phyloP scores from a whole-genome alignment of 768 basidiomycete genomes.

The Holtermannia corniformis region DNA sequence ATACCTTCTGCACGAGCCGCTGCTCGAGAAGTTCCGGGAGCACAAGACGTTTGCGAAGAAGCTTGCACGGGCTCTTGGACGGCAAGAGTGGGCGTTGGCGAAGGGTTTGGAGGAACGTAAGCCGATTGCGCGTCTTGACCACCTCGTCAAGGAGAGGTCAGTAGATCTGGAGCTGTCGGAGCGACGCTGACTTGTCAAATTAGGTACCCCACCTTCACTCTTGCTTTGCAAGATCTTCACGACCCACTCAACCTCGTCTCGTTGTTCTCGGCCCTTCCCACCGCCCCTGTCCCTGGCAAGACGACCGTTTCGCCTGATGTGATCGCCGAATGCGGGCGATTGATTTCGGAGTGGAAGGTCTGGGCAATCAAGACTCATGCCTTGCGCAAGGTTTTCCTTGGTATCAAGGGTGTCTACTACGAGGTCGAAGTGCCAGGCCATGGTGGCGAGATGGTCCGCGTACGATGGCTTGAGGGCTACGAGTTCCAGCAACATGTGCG shows the following conservation, averaged over 20 bases:
- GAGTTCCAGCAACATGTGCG: slow-evolving; percentile 89
- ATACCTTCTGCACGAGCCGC: slow-evolving; percentile 92
- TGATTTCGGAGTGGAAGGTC: slow-evolving; percentile 77
- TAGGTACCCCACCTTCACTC: slow-evolving; percentile 94
- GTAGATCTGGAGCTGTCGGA: slow-evolving; percentile 17
- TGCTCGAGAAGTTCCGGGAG: slow-evolving; percentile 82
- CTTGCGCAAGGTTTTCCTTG: slow-evolving; percentile 83
- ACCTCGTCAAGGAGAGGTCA: slow-evolving; percentile 94
- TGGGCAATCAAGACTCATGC: slow-evolving; percentile 81
- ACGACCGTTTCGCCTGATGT: slow-evolving; percentile 59
- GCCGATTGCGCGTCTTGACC: slow-evolving; percentile 83
- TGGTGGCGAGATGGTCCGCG: slow-evolving; percentile 69
- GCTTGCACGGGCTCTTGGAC: slow-evolving; percentile 78
- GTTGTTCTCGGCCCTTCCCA: slow-evolving; percentile 83
- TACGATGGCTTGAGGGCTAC: slow-evolving; percentile 84
- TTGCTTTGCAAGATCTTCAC: slow-evolving; percentile 91
- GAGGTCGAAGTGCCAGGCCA: slow-evolving; percentile 74
- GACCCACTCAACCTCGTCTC: slow-evolving; percentile 93
- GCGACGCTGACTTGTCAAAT: not conserved
- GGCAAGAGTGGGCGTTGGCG: slow-evolving; percentile 89
- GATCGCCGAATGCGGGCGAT: slow-evolving; percentile 77
- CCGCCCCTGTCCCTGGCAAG: slow-evolving; percentile 52
- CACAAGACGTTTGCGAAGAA: slow-evolving; percentile 99
- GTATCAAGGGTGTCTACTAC: slow-evolving; percentile 97
- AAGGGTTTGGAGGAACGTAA: slow-evolving; percentile 89